Evolutionary conservation across 768 basidiomycete species (phyloP).

Genomic region (Lentinula sp.): DNA sequence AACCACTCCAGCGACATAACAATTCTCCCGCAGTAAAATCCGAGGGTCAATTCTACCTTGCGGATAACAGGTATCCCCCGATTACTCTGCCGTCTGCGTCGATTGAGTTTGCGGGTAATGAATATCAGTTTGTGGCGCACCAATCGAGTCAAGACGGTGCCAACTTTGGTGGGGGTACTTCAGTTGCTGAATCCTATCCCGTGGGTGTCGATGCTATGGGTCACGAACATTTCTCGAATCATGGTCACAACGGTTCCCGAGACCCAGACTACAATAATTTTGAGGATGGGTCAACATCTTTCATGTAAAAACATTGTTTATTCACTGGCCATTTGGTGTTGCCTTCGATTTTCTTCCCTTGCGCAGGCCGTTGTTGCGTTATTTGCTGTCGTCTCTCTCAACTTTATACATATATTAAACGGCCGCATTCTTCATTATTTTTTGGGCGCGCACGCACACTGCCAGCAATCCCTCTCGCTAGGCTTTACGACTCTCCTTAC

Average conservation of each 20-base stretch:
- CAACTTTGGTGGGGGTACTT: neutral
- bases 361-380: slow-evolving; percentile 6
- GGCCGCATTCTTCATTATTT: neutral
- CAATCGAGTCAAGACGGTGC: neutral
- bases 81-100: neutral
- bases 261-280: neutral
- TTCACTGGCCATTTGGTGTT: neutral
- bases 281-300: neutral
- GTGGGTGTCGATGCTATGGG: slow-evolving; percentile 1
- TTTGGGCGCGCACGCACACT: neutral
- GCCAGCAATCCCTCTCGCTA: neutral
- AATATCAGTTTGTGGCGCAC: slow-evolving; percentile 2
- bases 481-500: slow-evolving; percentile 4
- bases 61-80: neutral
- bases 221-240: neutral
- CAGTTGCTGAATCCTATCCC: neutral
- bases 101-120: neutral
- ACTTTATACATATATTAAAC: no score
- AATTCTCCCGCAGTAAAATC: neutral
- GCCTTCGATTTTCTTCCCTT: neutral
- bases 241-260: neutral
- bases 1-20: slow-evolving; percentile 1
- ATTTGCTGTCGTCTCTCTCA: neutral
- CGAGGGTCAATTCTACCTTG: neutral
- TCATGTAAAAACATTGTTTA: neutral